Evolutionary conservation across 345 rosid genomes (phyloP), one percentile per base, ranked within the genome.

Genomic region (Rhodomyrtus tomentosa): DNA sequence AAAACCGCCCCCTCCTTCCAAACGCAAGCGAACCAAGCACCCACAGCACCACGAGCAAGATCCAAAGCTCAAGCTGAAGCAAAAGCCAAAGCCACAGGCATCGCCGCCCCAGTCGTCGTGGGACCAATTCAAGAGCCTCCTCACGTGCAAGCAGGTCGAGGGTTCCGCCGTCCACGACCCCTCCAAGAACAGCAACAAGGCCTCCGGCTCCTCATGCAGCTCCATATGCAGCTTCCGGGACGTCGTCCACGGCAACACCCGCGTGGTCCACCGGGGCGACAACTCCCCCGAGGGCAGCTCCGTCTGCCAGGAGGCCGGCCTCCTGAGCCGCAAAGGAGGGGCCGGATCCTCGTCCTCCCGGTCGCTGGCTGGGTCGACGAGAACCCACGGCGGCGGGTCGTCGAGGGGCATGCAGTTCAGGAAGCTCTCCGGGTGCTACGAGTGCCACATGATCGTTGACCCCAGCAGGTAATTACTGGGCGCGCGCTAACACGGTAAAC

Each of bases 401-500:
- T 94, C 95, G 10, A 93, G 94, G 84, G 95, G 92, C 92, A 95
- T 95, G 95, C 99, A 95, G 84, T 93, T 97, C 84, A 90, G 99
- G 86, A 97, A 95, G 88, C 98, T 97, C 87, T 97, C 99, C 53
- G 96, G 99, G 59, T 97, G 99, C 76, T 95, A 97, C 55, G 99
- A 97, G 85, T 97, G 99, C 87, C 98, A 89, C 90, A 94, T 91
- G 91, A 93, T 95, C 87, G 94, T 95, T 85, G 99, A 97, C 91
- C 98, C 98, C 38, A 91, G 95, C 96, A 92, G 98, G 99, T 97
- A 81, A 14, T 58, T 50, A 58, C 21, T 29, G 25, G 11, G 45
- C 24, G 79, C 79, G 20, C 45, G 79, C 79, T 3, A 32, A 36
- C 79, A 1, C 10, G 79, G 74, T 11, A 9, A 11, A 55, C 25